A percentile compares a stretch with the other conserved stretches of the same genome.
These are phyloP conservation scores for Penium margaritaceum DNA, from an alignment of 139 green algal species.

Conservation along the genomic window DNA sequence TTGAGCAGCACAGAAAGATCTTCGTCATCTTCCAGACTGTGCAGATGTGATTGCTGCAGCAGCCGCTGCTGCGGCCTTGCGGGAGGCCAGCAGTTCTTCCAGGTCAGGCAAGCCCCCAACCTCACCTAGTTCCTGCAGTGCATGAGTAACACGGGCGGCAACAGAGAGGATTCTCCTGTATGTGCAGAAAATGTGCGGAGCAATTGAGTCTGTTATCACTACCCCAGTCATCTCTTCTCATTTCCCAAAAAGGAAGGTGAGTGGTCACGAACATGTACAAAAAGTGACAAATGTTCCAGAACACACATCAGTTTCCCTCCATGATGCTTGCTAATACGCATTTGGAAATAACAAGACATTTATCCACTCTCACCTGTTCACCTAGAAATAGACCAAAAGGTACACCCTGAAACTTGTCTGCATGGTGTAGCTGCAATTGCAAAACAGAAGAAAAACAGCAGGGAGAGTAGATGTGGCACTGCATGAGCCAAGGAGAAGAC, in stretches of 20 bases:
- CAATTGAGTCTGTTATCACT: slow-evolving; percentile 1
- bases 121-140: slow-evolving; percentile 26
- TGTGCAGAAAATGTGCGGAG: background rate
- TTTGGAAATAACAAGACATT: slow-evolving; percentile 5
- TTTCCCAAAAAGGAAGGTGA: background rate
- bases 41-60: no score
- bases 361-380: slow-evolving; percentile 54
- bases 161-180: slow-evolving; percentile 8
- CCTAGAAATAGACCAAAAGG: slow-evolving; percentile 93
- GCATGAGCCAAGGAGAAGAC: background rate
- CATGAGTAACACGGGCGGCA: no score
- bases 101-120: slow-evolving; percentile 34
- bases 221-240: no score
- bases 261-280: background rate
- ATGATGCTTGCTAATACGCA: slow-evolving; percentile 3
- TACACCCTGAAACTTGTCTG: slow-evolving; percentile 82
- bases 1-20: no score
- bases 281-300: background rate
- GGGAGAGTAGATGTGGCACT: background rate
- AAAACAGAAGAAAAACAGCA: slow-evolving; percentile 20
- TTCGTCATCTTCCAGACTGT: no score
- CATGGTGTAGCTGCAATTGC: slow-evolving; percentile 73
- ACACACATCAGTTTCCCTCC: background rate
- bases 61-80: no score
- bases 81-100: slow-evolving; percentile 31